Conservation (phyloP, 2,329 filamentous ascomycete species). For the Monilinia vaccinii-corymbosi region DNA sequence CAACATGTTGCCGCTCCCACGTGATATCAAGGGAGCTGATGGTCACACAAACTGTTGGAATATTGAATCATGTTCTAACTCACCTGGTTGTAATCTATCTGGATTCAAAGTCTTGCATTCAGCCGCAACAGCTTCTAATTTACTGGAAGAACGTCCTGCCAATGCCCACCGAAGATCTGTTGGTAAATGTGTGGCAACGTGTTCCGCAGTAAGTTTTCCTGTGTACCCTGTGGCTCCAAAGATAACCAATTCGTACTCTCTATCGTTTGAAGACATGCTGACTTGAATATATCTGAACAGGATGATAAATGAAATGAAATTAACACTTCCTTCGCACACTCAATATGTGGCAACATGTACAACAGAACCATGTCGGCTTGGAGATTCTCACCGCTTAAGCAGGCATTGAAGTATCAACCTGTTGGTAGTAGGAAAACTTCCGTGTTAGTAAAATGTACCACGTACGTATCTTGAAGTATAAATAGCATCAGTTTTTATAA, state of each 20-base stretch:
- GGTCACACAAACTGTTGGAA: background rate
- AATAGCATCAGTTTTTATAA: background rate
- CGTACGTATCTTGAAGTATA: background rate
- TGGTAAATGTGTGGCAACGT: conserved; percentile 61
- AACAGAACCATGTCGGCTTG: background rate
- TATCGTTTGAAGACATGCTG: conserved; percentile 11
- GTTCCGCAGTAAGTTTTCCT: conserved; percentile 65
- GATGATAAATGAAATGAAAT: background rate
- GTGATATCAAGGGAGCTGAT: background rate
- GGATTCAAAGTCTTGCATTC: conserved; percentile 58
- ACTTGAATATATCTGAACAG: background rate
- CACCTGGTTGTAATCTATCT: conserved; percentile 64
- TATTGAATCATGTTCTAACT: conserved; percentile 15
- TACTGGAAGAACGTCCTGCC: conserved; percentile 69
- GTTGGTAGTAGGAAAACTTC: background rate
- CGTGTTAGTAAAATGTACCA: background rate
- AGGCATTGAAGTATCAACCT: background rate
- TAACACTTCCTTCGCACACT: background rate
- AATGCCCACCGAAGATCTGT: conserved; percentile 81
- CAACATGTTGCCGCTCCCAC: background rate
- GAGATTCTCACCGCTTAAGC: background rate
- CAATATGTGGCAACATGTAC: background rate
- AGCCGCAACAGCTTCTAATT: conserved; percentile 60
- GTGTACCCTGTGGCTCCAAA: conserved; percentile 75
- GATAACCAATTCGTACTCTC: conserved; percentile 54